Conservation (phyloP, 768 basidiomycete species). For the Suillus fuscotomentosus region DNA sequence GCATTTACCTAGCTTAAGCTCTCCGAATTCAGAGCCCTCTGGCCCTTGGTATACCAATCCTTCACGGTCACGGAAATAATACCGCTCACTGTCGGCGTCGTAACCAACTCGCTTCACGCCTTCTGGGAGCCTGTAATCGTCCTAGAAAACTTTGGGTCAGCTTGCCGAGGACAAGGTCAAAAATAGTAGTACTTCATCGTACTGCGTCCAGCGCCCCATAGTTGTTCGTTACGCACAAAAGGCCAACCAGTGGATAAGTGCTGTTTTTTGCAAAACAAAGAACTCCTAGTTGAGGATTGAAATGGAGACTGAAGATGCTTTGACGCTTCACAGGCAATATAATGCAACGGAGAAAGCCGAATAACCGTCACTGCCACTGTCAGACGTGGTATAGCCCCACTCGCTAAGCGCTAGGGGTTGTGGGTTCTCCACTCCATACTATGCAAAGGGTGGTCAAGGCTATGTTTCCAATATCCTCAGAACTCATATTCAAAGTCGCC, state of each 20-base stretch:
- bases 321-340: neutral
- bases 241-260: slow-evolving; percentile 19
- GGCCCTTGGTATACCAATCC: slow-evolving; percentile 56
- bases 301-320: neutral
- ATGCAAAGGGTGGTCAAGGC: slow-evolving; percentile 5
- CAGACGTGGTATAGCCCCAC: neutral
- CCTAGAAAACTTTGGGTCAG: slow-evolving; percentile 28
- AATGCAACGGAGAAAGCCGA: slow-evolving; percentile 22
- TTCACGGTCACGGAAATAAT: slow-evolving; percentile 58
- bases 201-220: slow-evolving; percentile 40
- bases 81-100: slow-evolving; percentile 66
- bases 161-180: neutral
- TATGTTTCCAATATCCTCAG: slow-evolving; percentile 8
- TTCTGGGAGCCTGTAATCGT: slow-evolving; percentile 51
- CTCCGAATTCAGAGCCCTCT: slow-evolving; percentile 62
- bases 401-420: neutral
- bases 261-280: slow-evolving; percentile 8
- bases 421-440: neutral
- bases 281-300: neutral
- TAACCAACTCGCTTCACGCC: slow-evolving; percentile 69
- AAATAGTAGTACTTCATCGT: slow-evolving; percentile 26
- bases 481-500: slow-evolving; percentile 38
- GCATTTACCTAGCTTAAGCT: slow-evolving; percentile 40
- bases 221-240: slow-evolving; percentile 5
- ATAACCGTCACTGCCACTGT: neutral